phyloP scores from a whole-genome alignment of 1,284 basidiomycete species.

The Ganoderma lucidum region DNA sequence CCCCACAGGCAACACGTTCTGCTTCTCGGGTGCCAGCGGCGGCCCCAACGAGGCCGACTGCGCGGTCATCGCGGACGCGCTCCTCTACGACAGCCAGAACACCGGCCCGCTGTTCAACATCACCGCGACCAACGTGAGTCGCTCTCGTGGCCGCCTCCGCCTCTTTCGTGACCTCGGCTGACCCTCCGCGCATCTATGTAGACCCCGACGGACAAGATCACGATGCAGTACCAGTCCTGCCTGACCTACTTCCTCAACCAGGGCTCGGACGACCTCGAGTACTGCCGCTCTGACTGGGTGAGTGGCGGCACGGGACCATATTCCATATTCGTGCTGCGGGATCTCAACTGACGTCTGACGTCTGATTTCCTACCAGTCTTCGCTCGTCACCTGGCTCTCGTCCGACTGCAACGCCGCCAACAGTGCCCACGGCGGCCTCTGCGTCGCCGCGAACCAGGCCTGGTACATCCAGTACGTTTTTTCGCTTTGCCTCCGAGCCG shows the following conservation, averaged over 20 bases:
- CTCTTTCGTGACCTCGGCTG: neutral
- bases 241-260: constrained; percentile 41
- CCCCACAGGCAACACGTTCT: constrained; percentile 49
- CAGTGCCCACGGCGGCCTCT: constrained; percentile 58
- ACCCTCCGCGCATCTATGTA: constrained; percentile 3
- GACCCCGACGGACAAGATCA: constrained; percentile 34
- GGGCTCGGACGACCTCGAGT: constrained; percentile 33
- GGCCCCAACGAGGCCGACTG: constrained; percentile 57
- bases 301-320: neutral
- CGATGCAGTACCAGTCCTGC: constrained; percentile 40
- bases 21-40: constrained; percentile 52
- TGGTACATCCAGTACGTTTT: constrained; percentile 54
- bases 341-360: neutral
- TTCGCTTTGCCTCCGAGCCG: neutral
- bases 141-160: neutral
- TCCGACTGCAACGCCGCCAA: constrained; percentile 54
- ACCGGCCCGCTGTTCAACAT: constrained; percentile 43
- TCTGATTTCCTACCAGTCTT: constrained; percentile 39
- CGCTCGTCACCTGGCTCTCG: constrained; percentile 50
- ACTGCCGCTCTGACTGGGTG: constrained; percentile 43
- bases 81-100: constrained; percentile 55
- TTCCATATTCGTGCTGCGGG: neutral
- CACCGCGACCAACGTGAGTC: constrained; percentile 25
- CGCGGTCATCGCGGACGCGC: constrained; percentile 54
- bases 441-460: constrained; percentile 51